Base-by-base conservation (phyloP, 1,139 yeast species). In the Debaryomyces nepalensis region DNA sequence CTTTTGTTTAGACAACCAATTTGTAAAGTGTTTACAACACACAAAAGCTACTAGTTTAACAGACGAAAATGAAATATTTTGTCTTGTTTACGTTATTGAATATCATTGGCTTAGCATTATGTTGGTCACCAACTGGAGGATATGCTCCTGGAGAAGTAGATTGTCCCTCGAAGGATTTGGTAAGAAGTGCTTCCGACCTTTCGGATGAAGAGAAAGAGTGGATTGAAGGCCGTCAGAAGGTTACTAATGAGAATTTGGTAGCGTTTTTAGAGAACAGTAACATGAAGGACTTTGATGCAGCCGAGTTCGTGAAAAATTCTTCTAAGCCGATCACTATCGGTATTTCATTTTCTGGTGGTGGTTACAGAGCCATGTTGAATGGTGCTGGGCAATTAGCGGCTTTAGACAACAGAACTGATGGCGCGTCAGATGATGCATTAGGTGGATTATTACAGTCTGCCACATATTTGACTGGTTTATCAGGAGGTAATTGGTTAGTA, bases 401-500 rank as follows among this genome's bases (percentile, higher is more conserved):
- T 1, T 57, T 72, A n/a, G 70, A 65, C 44, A 59, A 56, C 39
- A 47, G 70, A 49, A 62, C 56, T 11, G 49, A 50, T 5, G 57
- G 56, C 23, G 54, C 66, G 2, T 53, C 55, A 39, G 54, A 59
- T 2, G 63, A 71, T 38, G 95, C 95, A 22, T 63, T 89, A 39
- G 96, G 96, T 24, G 95, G 96, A 2, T 66, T 89, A 41, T 68
- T 87, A 39, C 89, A 90, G 54, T 69, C 85, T 2, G 60, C 93
- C 1, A 81, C 95, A 1, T 89, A 88, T 59, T 57, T 89, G 35
- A 74, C 86, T 1, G 97, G 96, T 29, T 71, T 90, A 35, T 84
- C 95, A 0, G 97, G 97, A 34, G 96, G 96, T 40, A 77, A 78
- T 51, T 89, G 97, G 97, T 71, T 89, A 40, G 81, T 88, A 9